These are phyloP conservation scores for Mycena rebaudengoi DNA, from an alignment of 768 basidiomycete genomes.

Conservation along the genomic window DNA sequence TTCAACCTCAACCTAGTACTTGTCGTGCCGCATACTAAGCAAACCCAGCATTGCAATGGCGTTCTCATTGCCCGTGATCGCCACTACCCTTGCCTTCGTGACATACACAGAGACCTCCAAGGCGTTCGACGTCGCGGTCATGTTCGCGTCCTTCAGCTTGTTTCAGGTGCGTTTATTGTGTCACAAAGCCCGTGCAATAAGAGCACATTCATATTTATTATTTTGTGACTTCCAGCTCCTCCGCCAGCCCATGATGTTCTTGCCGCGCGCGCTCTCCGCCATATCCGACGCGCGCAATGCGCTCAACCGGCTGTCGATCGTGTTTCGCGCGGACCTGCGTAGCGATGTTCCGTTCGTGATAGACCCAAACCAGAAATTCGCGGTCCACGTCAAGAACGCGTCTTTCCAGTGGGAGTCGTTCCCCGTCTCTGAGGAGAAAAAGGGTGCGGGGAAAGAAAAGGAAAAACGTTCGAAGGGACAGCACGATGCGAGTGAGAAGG, in stretches of 20 bases:
- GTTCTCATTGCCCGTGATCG: conserved; percentile 67
- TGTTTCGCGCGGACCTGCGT: conserved; percentile 65
- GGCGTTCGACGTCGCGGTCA: conserved; percentile 68
- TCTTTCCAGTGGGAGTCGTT: conserved; percentile 69
- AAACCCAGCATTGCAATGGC: conserved; percentile 56
- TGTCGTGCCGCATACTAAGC: not conserved
- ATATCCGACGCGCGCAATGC: conserved; percentile 74
- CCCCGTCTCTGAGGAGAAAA: not conserved
- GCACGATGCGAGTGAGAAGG: too few species aligned
- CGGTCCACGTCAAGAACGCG: conserved; percentile 58
- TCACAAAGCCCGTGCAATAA: not conserved
- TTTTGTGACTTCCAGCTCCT: conserved; percentile 68
- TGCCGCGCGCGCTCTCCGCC: conserved; percentile 68
- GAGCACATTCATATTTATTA: too few species aligned
- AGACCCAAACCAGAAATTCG: conserved; percentile 52
- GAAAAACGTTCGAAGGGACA: too few species aligned
- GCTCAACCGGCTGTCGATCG: conserved; percentile 54
- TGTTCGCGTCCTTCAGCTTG: conserved; percentile 55
- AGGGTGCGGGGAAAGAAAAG: conserved; percentile 16
- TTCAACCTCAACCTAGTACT: conserved; percentile 15
- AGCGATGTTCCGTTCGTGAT: conserved; percentile 48
- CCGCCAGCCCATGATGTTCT: conserved; percentile 75
- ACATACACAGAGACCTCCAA: conserved; percentile 65
- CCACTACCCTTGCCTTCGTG: conserved; percentile 72
- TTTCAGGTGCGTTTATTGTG: conserved; percentile 15